These are phyloP conservation scores for Starmera quercuum DNA, from an alignment of 805 yeast species.

Conservation along the genomic window DNA sequence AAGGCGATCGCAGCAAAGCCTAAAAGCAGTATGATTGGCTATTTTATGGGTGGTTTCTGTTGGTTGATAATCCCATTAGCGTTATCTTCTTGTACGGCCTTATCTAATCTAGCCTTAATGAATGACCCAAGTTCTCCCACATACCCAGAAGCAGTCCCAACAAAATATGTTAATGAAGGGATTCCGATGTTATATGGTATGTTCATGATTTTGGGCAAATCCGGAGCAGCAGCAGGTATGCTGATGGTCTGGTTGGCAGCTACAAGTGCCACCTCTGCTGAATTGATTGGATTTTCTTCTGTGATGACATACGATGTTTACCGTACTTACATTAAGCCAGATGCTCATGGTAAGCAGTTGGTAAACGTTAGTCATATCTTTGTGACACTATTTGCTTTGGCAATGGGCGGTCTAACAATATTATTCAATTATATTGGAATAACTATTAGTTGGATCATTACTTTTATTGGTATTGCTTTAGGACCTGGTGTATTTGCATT, in stretches of 20 bases:
- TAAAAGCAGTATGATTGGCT: constrained; percentile 25
- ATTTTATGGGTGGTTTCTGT: constrained; percentile 28
- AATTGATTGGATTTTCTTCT: constrained; percentile 33
- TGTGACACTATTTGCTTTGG: constrained; percentile 31
- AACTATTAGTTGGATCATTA: constrained; percentile 32
- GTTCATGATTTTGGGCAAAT: constrained; percentile 38
- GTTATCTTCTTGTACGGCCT: constrained; percentile 28
- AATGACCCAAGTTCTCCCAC: constrained; percentile 27
- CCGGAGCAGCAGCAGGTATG: constrained; percentile 34
- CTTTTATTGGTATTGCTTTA: constrained; percentile 31
- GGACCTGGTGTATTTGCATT: constrained; percentile 29
- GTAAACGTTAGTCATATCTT: constrained; percentile 28
- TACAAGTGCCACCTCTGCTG: constrained; percentile 37
- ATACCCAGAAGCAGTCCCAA: constrained; percentile 30
- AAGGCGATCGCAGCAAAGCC: constrained; percentile 36
- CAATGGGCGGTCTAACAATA: constrained; percentile 30
- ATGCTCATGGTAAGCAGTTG: constrained; percentile 29
- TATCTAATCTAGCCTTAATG: constrained; percentile 28
- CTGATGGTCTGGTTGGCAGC: constrained; percentile 35
- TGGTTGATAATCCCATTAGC: constrained; percentile 32
- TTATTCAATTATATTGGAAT: constrained; percentile 36
- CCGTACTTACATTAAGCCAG: constrained; percentile 30
- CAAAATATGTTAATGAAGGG: constrained; percentile 32
- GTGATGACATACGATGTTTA: constrained; percentile 32
- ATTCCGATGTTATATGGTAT: constrained; percentile 29